phyloP scores from a whole-genome alignment of 257 asterid species.

The Petunia secreta region DNA sequence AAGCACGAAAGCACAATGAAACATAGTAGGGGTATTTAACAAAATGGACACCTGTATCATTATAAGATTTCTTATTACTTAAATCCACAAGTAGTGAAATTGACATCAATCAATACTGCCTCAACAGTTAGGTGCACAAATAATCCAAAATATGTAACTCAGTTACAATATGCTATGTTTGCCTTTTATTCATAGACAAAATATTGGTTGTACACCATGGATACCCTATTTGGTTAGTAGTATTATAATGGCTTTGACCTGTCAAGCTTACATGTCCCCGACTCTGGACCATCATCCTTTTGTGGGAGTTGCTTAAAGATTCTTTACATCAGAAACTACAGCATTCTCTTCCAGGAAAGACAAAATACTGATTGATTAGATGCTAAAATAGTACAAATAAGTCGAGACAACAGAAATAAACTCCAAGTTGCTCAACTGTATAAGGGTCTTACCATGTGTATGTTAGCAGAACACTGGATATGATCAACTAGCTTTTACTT shows the following conservation, averaged over 20 bases:
- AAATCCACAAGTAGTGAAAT: background rate
- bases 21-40: background rate
- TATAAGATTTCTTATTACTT: background rate
- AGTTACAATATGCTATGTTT: background rate
- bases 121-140: background rate
- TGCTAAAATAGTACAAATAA: background rate
- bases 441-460: background rate
- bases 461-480: slow-evolving; percentile 1
- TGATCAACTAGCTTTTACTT: slow-evolving; percentile 21
- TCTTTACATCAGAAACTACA: background rate
- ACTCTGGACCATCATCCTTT: background rate
- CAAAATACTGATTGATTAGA: background rate
- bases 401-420: background rate
- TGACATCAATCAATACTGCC: slow-evolving; percentile 8
- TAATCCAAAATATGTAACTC: background rate
- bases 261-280: background rate
- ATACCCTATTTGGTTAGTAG: slow-evolving; percentile 3
- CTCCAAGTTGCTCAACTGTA: background rate
- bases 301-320: background rate
- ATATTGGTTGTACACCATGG: background rate
- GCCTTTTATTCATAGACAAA: background rate
- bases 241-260: background rate
- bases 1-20: background rate
- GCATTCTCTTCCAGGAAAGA: background rate
- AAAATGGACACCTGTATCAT: background rate